Evolutionary conservation across 148 eudicot species (phyloP).

Genomic region (Cornus suecica): DNA sequence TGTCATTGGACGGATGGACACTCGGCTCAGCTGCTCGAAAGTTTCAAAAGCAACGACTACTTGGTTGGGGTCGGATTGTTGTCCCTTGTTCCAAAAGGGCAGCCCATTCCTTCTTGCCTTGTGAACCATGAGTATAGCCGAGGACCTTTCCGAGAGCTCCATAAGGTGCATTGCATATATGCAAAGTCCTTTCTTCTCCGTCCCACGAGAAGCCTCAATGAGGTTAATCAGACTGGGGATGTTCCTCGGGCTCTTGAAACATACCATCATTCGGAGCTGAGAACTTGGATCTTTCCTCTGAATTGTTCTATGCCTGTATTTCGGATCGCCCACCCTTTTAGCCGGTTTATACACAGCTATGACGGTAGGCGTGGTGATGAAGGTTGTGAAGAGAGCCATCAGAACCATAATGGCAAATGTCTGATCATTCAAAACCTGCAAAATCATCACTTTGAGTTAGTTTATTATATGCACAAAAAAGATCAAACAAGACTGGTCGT

Average conservation of each 20-base stretch:
- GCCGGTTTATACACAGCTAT: conserved; percentile 73
- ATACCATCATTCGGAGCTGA: conserved; percentile 56
- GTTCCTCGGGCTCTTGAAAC: conserved; percentile 59
- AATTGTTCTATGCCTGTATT: conserved; percentile 52
- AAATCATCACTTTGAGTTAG: neutral
- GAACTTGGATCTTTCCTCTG: conserved; percentile 49
- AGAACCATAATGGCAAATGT: conserved; percentile 80
- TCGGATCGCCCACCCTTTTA: conserved; percentile 12
- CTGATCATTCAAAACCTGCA: conserved; percentile 76
- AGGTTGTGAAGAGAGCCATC: conserved; percentile 82
- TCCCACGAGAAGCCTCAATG: conserved; percentile 72
- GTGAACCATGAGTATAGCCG: conserved; percentile 84
- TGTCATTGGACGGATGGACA: conserved; percentile 63
- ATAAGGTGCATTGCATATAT: conserved; percentile 86
- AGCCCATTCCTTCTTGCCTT: conserved; percentile 63
- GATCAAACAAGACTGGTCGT: neutral
- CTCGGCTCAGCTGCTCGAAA: conserved; percentile 61
- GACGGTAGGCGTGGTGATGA: conserved; percentile 73
- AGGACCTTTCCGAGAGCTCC: conserved; percentile 82
- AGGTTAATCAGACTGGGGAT: conserved; percentile 67
- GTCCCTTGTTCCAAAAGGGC: conserved; percentile 65
- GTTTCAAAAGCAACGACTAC: conserved; percentile 79
- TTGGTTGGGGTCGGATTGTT: conserved; percentile 38
- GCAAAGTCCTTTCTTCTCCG: conserved; percentile 47
- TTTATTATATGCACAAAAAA: neutral